Base-by-base conservation (phyloP, 2,329 filamentous ascomycete genomes). In the Fusarium mexicanum region DNA sequence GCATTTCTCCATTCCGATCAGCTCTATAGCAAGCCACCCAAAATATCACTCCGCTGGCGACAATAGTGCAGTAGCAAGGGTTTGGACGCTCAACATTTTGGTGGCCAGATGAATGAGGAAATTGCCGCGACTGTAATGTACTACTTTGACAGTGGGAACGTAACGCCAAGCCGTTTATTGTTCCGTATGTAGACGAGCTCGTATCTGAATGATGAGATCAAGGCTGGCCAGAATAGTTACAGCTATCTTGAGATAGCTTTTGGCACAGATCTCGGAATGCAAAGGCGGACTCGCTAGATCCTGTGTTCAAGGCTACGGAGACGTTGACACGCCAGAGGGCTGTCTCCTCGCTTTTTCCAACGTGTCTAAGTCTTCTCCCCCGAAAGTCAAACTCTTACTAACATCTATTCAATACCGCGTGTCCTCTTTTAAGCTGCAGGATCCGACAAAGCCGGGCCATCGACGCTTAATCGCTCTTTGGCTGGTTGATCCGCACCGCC, bases 71-170 rank as follows among this genome's bases (percentile, higher is more conserved):
- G 33, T 33, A 6, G 33, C 33, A 33, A 33, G 33, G 13, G 13
- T 1, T 33, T 33, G 33, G 33, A 33, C 6, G 33, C 33, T 33
- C 33, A 33, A 33, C 33, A 33, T 33, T 14, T 14, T 33, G 33
- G 33, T 33, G 55, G 57, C 13, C 20, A 67, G n/a, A 67, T 69
- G 63, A 47, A 51, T 12, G 66, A 57, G 43, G 41, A 62, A 8
- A 67, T 62, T 17, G 40, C 47, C 2, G 63, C 48, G 1, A 62
- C 66, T 20, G 38, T 44, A 0, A 26, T 67, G 9, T 57, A 53
- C 31, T 62, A 47, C 8, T 16, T 58, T 3, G 44, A 67, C 29
- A 51, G 55, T 11, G 50, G 53, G 6, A 69, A 64, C 38, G 24
- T 69, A 16, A 47, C 33, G 5, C 17, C 53, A 5, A 69, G 64